Evolutionary conservation across 1,284 basidiomycete species (phyloP), one percentile per base, ranked within the genome.

Genomic region (Clitocybe nebularis): DNA sequence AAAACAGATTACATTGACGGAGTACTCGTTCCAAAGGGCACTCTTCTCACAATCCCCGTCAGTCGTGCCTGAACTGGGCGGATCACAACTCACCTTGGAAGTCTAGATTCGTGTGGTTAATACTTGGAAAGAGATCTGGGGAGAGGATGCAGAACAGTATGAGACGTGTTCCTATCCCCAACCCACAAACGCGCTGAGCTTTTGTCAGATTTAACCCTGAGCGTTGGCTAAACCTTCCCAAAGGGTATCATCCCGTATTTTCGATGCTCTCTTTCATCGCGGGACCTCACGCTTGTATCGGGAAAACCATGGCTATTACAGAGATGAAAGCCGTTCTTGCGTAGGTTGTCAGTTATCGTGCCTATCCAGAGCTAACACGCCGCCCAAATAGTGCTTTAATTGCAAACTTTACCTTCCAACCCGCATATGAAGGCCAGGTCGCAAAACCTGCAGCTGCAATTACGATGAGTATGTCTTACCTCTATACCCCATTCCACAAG

Each of bases 261-360:
- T 71, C 69, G 1, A 53, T 69, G 3, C 53, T 73, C n/a, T 67
- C 69, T 0, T 74, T 75, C 53, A 60, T 74, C 39, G 60, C 65
- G 4, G 72, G 72, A 1, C 72, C 73, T 5, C 72, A 74, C 40
- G 68, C 60, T 2, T 74, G 72, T 50, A 75, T 74, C 30, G 71
- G 71, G 4, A 73, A 68, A 54, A 74, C 72, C 0, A 75, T 77
- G 74, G 63, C 71, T 0, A 65, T 75, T 14, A 64, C 69, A 25
- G 74, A 77, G 54, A 77, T 75, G 73, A 75, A 75, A 49, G 67
- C 66, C 30, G 65, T 70, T 10, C 44, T 69, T 14, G 60, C 63
- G 71, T 72, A 43, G 40, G 67, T 61, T 6, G 7, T 3, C 30
- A 20, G 21, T 7, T 1, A 21, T 35, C 9, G 11, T 25, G 46